A percentile compares a stretch with the other conserved stretches of the same genome.
Evolutionary conservation across 1,139 yeast genomes (phyloP).

Genomic region (Yamadazyma conglobata): DNA sequence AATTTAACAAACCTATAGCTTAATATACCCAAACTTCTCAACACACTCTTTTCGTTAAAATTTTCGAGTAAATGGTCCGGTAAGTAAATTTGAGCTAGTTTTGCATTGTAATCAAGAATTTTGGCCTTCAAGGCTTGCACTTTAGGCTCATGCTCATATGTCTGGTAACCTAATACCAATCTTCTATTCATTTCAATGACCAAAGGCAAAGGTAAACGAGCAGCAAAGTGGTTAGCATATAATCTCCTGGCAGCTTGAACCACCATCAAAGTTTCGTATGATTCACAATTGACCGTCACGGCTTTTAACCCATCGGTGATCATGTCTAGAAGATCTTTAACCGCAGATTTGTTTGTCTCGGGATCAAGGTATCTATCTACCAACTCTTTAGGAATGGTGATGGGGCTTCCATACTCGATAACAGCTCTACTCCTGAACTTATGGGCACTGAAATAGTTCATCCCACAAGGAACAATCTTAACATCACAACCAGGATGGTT

Average conservation of each 20-base stretch:
- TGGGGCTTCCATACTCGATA: constrained; percentile 45
- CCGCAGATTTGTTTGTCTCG: constrained; percentile 70
- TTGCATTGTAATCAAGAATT: constrained; percentile 66
- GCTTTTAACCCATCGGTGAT: constrained; percentile 77
- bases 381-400: constrained; percentile 30
- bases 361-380: constrained; percentile 27
- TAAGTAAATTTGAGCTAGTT: constrained; percentile 63
- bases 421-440: constrained; percentile 47
- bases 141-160: constrained; percentile 68
- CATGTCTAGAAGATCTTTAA: constrained; percentile 64
- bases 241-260: constrained; percentile 92
- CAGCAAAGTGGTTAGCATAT: constrained; percentile 70
- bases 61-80: constrained; percentile 89
- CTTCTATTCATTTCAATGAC: constrained; percentile 89
- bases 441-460: constrained; percentile 47
- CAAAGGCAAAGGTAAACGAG: constrained; percentile 72
- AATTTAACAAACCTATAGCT: constrained; percentile 54
- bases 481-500: constrained; percentile 31
- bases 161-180: constrained; percentile 73
- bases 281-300: constrained; percentile 89
- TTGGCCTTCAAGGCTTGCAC: constrained; percentile 56
- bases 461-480: constrained; percentile 43
- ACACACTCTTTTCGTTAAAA: constrained; percentile 43
- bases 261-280: constrained; percentile 87
- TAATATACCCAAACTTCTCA: constrained; percentile 45